phyloP scores from a whole-genome alignment of 805 yeast genomes.

The Nakazawaea wyomingensis region DNA sequence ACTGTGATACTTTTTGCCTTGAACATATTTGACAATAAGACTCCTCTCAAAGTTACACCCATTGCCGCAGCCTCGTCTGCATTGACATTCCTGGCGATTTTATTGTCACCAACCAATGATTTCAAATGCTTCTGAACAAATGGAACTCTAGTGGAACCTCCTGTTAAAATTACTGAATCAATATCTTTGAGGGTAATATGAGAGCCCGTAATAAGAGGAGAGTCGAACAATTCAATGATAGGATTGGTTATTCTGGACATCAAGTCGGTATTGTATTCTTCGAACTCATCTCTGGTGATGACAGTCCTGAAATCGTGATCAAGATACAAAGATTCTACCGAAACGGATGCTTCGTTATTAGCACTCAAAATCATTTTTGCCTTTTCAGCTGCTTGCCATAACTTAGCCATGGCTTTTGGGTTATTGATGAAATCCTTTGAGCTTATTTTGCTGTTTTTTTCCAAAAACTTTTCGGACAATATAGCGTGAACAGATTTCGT shows the following conservation, averaged over 20 bases:
- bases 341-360: conserved; percentile 70
- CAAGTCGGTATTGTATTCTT: conserved; percentile 43
- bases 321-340: conserved; percentile 67
- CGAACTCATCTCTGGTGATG: conserved; percentile 80
- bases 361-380: conserved; percentile 86
- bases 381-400: conserved; percentile 82
- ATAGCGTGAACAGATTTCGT: conserved; percentile 62
- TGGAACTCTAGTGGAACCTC: conserved; percentile 92
- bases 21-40: conserved; percentile 62
- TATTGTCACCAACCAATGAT: conserved; percentile 51
- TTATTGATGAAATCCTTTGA: conserved; percentile 36
- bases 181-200: conserved; percentile 32
- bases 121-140: conserved; percentile 63
- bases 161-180: conserved; percentile 70
- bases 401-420: conserved; percentile 56
- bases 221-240: conserved; percentile 43
- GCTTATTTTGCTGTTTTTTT: conserved; percentile 33
- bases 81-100: conserved; percentile 77
- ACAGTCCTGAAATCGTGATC: conserved; percentile 69
- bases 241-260: conserved; percentile 48
- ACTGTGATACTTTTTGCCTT: conserved; percentile 58
- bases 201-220: conserved; percentile 24
- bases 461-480: conserved; percentile 54
- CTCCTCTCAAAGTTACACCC: conserved; percentile 85
- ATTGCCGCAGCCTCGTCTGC: conserved; percentile 93